phyloP scores from a whole-genome alignment of 345 rosid species.

The Passiflora organensis region DNA sequence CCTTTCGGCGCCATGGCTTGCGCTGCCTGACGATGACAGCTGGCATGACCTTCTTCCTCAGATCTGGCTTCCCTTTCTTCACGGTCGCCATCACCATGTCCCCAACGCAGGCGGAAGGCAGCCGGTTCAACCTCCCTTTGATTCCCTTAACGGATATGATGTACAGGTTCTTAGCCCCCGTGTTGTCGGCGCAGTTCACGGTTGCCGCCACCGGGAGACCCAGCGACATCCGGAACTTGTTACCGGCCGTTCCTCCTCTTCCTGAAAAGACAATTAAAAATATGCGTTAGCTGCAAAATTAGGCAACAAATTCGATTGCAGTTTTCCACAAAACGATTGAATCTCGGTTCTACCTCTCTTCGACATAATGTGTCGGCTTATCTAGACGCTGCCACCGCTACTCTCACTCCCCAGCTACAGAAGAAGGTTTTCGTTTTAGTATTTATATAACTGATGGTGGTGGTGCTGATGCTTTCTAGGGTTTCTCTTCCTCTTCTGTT shows the following conservation, averaged over 20 bases:
- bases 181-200: constrained; percentile 85
- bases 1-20: constrained; percentile 92
- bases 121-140: constrained; percentile 66
- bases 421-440: no score
- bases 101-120: no score
- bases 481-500: no score
- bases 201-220: constrained; percentile 93
- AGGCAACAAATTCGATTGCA: no score
- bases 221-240: constrained; percentile 82
- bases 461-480: no score
- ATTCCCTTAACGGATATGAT: constrained; percentile 78
- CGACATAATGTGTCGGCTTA: no score
- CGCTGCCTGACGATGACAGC: constrained; percentile 86
- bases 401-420: no score
- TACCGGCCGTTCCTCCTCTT: constrained; percentile 81
- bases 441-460: no score
- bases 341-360: no score
- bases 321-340: no score
- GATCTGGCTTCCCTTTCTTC: constrained; percentile 83
- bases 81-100: constrained; percentile 93
- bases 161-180: constrained; percentile 82
- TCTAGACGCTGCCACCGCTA: no score
- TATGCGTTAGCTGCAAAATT: no score
- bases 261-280: constrained; percentile 25
- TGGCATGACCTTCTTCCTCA: constrained; percentile 77